A percentile compares a stretch with the other conserved stretches of the same genome.
Evolutionary conservation across 768 basidiomycete genomes (phyloP).

Genomic region (Xanthoconium purpureum): DNA sequence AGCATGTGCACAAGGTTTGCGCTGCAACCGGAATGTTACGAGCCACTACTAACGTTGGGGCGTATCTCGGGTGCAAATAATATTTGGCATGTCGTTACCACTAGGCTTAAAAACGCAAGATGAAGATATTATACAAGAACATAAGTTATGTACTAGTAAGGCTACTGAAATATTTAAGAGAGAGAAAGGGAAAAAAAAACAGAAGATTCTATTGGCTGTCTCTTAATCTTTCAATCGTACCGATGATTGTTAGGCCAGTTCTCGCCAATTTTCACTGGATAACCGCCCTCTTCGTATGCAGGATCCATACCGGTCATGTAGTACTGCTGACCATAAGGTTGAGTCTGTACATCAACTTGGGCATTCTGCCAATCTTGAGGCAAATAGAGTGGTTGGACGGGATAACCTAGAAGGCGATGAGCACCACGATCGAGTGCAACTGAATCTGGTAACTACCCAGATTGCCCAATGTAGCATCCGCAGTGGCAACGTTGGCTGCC

Average conservation of each 20-base stretch:
- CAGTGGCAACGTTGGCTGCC: neutral
- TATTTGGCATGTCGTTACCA: too few relatives aligned
- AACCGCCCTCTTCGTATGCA: neutral
- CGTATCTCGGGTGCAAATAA: too few relatives aligned
- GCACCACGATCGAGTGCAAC: neutral
- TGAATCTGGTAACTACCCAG: neutral
- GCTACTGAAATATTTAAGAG: too few relatives aligned
- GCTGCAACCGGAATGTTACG: too few relatives aligned
- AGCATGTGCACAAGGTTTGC: too few relatives aligned
- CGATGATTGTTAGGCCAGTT: neutral
- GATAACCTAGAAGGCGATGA: slow-evolving; percentile 6
- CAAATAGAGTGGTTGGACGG: neutral
- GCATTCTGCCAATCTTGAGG: neutral
- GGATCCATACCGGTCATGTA: neutral
- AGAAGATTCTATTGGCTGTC: too few relatives aligned
- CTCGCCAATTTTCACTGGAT: neutral
- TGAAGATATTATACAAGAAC: too few relatives aligned
- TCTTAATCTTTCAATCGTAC: too few relatives aligned
- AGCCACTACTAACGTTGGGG: too few relatives aligned
- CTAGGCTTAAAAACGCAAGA: too few relatives aligned
- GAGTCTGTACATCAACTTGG: neutral
- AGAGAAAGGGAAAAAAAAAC: too few relatives aligned
- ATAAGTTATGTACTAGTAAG: too few relatives aligned
- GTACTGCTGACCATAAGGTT: neutral
- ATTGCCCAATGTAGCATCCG: neutral